Conservation (phyloP, 2,329 filamentous ascomycete genomes). For the Didymella lethalis region DNA sequence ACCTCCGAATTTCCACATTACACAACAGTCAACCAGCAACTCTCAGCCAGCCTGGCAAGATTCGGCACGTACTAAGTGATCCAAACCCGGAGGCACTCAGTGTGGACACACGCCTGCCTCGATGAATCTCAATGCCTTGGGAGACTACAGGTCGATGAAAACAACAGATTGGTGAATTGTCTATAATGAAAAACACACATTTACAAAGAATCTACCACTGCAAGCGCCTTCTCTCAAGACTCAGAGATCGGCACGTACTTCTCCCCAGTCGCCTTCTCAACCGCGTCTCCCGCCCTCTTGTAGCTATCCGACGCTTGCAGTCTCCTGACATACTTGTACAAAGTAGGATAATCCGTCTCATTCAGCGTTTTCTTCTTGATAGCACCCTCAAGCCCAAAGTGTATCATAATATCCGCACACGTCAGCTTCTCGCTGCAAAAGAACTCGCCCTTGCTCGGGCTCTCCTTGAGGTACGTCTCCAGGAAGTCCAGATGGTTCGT, state of each 20-base stretch:
- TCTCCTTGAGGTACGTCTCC: slow-evolving; percentile 58
- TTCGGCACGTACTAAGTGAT: too few relatives aligned
- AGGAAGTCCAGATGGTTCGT: slow-evolving; percentile 60
- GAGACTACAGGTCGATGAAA: too few relatives aligned
- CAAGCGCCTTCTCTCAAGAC: neutral
- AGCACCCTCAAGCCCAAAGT: slow-evolving; percentile 60
- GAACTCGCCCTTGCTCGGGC: slow-evolving; percentile 59
- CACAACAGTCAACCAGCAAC: too few relatives aligned
- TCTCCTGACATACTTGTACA: slow-evolving; percentile 56
- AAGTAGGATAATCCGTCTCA: slow-evolving; percentile 55
- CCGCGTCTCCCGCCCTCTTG: slow-evolving; percentile 58
- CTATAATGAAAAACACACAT: too few relatives aligned
- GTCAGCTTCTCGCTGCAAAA: slow-evolving; percentile 60
- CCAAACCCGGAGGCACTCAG: too few relatives aligned
- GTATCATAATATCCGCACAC: slow-evolving; percentile 62
- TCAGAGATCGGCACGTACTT: slow-evolving; percentile 47
- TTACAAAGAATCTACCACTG: too few relatives aligned
- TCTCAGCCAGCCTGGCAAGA: too few relatives aligned
- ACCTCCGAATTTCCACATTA: too few relatives aligned
- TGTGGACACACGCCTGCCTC: too few relatives aligned
- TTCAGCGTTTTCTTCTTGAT: slow-evolving; percentile 49
- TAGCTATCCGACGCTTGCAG: slow-evolving; percentile 57
- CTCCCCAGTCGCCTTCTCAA: slow-evolving; percentile 54
- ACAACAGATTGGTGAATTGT: too few relatives aligned
- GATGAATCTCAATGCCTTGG: too few relatives aligned